Conservation (phyloP, 106 monocot genomes). For the Dendrobium officinale region DNA sequence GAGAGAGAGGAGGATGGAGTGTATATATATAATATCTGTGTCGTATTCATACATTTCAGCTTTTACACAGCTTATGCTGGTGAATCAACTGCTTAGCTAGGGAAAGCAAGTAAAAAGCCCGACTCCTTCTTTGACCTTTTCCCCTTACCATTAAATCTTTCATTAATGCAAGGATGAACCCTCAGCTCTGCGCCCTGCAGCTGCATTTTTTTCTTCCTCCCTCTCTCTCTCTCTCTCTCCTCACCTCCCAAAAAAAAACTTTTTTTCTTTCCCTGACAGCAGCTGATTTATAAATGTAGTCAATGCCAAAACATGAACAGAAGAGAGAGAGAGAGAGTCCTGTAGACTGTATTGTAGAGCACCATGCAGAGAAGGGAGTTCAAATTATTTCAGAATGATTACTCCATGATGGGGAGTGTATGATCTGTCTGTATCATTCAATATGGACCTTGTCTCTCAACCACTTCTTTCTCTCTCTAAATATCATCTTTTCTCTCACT, state of each 20-base stretch:
- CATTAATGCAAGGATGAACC: background rate
- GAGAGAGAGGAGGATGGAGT: background rate
- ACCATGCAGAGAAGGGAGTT: background rate
- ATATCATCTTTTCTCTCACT: background rate
- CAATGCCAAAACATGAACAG: background rate
- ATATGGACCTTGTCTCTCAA: background rate
- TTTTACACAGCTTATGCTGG: background rate
- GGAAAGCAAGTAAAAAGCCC: background rate
- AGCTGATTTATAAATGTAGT: background rate
- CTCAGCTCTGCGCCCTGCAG: no score
- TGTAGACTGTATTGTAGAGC: background rate
- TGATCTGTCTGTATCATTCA: background rate
- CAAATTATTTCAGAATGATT: conserved; percentile 2
- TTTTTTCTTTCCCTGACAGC: background rate
- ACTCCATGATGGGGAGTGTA: background rate
- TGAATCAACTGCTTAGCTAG: background rate
- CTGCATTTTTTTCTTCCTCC: background rate
- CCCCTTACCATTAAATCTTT: background rate
- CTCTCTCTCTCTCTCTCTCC: background rate
- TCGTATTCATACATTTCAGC: background rate
- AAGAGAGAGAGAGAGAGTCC: background rate
- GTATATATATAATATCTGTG: background rate
- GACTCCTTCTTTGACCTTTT: background rate
- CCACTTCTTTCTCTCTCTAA: background rate
- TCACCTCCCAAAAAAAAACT: background rate